Percentiles rank a stretch among this genome's conserved stretches.
Conservation (phyloP, 257 asterid genomes). For the Ilex asprella region DNA sequence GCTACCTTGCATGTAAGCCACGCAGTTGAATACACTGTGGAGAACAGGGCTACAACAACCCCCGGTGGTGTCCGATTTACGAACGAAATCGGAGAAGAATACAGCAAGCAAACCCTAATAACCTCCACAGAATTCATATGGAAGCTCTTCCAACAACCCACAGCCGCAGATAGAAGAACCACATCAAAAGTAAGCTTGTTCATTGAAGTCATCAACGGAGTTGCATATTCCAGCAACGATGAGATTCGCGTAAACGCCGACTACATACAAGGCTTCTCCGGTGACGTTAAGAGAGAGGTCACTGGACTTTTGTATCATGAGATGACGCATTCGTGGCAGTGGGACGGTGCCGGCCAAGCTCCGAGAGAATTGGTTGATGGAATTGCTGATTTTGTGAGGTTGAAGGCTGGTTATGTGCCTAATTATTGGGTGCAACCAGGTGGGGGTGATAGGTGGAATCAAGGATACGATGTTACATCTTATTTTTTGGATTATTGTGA, state of each 20-base stretch:
- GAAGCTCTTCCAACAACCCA: constrained; percentile 36
- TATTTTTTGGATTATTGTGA: constrained; percentile 56
- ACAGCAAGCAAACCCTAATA: constrained; percentile 15
- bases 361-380: constrained; percentile 48
- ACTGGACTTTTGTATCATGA: constrained; percentile 59
- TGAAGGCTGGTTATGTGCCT: constrained; percentile 45
- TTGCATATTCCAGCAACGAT: constrained; percentile 28
- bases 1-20: constrained; percentile 14
- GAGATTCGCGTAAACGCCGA: constrained; percentile 56
- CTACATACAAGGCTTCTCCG: constrained; percentile 33
- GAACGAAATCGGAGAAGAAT: constrained; percentile 36
- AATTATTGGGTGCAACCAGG: constrained; percentile 61
- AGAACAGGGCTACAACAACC: constrained; percentile 37
- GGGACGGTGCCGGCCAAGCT: constrained; percentile 50
- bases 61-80: constrained; percentile 46
- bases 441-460: constrained; percentile 54
- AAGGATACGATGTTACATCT: constrained; percentile 64
- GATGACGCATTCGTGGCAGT: constrained; percentile 58
- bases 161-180: constrained; percentile 24
- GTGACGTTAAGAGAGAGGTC: constrained; percentile 37
- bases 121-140: constrained; percentile 32
- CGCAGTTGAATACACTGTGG: constrained; percentile 11
- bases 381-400: constrained; percentile 56
- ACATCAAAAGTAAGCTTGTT: constrained; percentile 28
- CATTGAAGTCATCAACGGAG: constrained; percentile 51